These are phyloP conservation scores for Penicillium maclennaniae DNA, from an alignment of 495 filamentous ascomycete genomes.

Conservation along the genomic window DNA sequence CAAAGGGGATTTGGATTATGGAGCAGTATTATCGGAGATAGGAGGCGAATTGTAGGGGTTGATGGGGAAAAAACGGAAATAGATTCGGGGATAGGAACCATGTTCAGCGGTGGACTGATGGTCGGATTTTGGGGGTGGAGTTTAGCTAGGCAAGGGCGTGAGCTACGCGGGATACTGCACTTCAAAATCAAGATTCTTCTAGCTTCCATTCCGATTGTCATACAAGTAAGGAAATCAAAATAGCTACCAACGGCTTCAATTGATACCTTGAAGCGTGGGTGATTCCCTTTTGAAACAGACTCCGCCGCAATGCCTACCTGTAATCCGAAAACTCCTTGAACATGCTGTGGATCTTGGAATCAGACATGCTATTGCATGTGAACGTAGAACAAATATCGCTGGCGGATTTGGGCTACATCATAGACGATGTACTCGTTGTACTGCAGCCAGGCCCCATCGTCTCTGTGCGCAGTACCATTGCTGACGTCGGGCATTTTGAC, in stretches of 20 bases:
- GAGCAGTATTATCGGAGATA: background rate
- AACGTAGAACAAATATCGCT: conserved; percentile 73
- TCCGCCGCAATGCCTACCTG: background rate
- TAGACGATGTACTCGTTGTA: conserved; percentile 69
- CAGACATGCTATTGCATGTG: conserved; percentile 21
- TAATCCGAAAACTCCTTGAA: background rate
- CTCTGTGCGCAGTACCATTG: background rate
- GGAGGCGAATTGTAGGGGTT: background rate
- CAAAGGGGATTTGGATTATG: background rate
- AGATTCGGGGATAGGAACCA: no score
- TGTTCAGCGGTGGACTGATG: no score
- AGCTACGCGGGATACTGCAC: background rate
- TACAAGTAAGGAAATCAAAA: background rate
- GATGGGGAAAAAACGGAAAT: background rate
- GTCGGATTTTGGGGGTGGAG: no score
- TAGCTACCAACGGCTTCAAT: no score
- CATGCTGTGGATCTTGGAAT: background rate
- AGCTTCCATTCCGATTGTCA: background rate
- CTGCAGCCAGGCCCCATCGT: background rate
- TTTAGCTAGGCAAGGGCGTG: background rate
- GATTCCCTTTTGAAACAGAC: background rate
- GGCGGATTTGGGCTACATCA: conserved; percentile 69
- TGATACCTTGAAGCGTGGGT: no score
- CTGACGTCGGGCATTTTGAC: conserved; percentile 54
- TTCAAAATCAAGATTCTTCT: background rate